These are phyloP conservation scores for Suillus plorans DNA, from an alignment of 768 basidiomycete genomes.

Conservation along the genomic window DNA sequence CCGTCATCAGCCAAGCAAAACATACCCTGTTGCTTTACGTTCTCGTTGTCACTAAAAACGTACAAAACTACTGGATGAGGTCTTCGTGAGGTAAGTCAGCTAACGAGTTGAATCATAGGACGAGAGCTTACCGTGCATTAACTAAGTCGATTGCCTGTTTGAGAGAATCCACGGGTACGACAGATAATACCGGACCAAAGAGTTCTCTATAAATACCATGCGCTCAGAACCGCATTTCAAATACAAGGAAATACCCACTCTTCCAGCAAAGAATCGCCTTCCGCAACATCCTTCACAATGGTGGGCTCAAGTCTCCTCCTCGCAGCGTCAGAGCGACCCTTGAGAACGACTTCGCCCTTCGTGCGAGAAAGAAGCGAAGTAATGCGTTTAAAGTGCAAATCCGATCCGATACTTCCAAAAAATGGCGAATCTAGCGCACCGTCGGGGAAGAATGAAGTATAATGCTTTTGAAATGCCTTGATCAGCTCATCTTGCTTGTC, in stretches of 20 bases:
- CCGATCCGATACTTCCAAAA: conserved; percentile 53
- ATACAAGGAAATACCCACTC: conserved; percentile 39
- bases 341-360: conserved; percentile 51
- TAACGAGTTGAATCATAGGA: not conserved
- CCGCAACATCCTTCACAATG: conserved; percentile 52
- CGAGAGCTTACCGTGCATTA: conserved; percentile 43
- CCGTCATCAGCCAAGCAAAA: not conserved
- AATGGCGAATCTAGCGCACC: conserved; percentile 45
- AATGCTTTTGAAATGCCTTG: conserved; percentile 41
- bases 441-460: conserved; percentile 52
- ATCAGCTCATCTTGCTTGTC: conserved; percentile 48
- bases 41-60: conserved; percentile 53
- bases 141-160: conserved; percentile 58
- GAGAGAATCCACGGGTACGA: conserved; percentile 55
- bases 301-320: conserved; percentile 57
- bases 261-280: conserved; percentile 58
- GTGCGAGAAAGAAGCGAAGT: conserved; percentile 51
- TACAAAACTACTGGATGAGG: conserved; percentile 64
- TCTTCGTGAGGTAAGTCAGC: conserved; percentile 28
- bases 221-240: not conserved
- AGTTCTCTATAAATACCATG: conserved; percentile 49
- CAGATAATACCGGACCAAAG: conserved; percentile 70
- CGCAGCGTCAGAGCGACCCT: conserved; percentile 32
- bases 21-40: conserved; percentile 40
- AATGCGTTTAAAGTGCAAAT: conserved; percentile 54